Conservation (phyloP, 257 asterid genomes). For the Nicotiana benthamiana region DNA sequence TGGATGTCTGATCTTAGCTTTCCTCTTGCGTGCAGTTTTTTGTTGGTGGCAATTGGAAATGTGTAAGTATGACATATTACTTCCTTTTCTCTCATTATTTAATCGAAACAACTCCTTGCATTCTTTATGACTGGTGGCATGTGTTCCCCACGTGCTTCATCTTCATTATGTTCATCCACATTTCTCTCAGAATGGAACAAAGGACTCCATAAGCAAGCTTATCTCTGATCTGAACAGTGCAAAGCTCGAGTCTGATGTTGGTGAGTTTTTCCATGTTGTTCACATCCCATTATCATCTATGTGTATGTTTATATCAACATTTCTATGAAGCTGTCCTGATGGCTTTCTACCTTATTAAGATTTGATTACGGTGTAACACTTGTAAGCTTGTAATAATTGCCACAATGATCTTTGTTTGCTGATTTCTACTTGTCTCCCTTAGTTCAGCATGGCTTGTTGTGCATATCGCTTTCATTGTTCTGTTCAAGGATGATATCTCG, state of each 20-base stretch:
- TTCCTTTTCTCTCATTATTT: not conserved
- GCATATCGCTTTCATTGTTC: not conserved
- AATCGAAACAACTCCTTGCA: not conserved
- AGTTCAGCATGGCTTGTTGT: not conserved
- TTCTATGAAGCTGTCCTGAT: not conserved
- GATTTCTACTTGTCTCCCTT: not conserved
- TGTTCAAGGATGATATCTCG: not conserved
- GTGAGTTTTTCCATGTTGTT: conserved; percentile 33
- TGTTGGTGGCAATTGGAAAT: conserved; percentile 99
- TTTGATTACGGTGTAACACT: not conserved
- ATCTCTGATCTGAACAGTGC: conserved; percentile 74
- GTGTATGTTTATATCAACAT: not conserved
- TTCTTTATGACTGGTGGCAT: conserved; percentile 4
- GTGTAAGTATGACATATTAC: conserved; percentile 56
- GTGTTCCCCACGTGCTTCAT: conserved; percentile 14
- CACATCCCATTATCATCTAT: not conserved
- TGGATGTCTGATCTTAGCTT: not conserved
- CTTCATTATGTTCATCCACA: not conserved
- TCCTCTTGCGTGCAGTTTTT: conserved; percentile 71
- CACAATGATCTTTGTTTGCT: not conserved
- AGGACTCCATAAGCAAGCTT: conserved; percentile 79
- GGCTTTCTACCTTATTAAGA: not conserved
- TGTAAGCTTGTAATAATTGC: not conserved
- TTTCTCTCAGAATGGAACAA: conserved; percentile 64
- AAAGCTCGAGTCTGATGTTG: conserved; percentile 77